These are phyloP conservation scores for Trichosporon sp. DNA, from an alignment of 1,284 basidiomycete genomes.

Conservation along the genomic window DNA sequence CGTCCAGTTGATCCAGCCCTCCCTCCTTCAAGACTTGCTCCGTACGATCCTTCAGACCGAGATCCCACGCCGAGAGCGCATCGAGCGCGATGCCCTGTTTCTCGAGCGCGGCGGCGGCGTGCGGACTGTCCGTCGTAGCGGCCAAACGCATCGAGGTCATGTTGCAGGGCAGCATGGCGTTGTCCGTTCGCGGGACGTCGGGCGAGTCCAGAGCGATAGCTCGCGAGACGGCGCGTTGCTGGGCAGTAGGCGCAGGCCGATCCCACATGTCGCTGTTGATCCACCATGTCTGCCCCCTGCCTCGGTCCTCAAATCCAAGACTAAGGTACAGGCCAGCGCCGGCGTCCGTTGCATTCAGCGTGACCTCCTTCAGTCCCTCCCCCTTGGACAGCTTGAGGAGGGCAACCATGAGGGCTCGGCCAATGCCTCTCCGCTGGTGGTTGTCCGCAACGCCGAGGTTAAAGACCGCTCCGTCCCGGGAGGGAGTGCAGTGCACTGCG, in stretches of 20 bases:
- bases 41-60: slow-evolving; percentile 5
- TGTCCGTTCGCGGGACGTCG: not conserved
- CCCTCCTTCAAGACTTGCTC: not conserved
- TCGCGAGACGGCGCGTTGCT: not conserved
- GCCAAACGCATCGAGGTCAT: slow-evolving; percentile 6
- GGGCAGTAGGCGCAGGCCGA: not conserved
- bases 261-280: not conserved
- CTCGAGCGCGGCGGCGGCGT: not conserved
- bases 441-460: not conserved
- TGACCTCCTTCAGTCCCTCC: not conserved
- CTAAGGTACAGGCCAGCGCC: not conserved
- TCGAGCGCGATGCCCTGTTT: not conserved
- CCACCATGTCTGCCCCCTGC: slow-evolving; percentile 16
- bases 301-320: not conserved
- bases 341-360: slow-evolving; percentile 10
- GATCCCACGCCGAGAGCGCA: slow-evolving; percentile 11
- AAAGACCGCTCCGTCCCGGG: not conserved
- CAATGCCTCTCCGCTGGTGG: slow-evolving; percentile 3
- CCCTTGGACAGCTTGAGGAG: not conserved
- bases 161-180: not conserved
- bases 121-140: not conserved
- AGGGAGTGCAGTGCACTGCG: not conserved
- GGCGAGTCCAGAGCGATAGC: not conserved
- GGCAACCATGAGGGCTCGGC: not conserved
- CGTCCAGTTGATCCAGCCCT: not conserved